Evolutionary conservation across 2,329 filamentous ascomycete genomes (phyloP), one percentile per base, ranked within the genome.

Genomic region (Lasiodiplodia theobromae): DNA sequence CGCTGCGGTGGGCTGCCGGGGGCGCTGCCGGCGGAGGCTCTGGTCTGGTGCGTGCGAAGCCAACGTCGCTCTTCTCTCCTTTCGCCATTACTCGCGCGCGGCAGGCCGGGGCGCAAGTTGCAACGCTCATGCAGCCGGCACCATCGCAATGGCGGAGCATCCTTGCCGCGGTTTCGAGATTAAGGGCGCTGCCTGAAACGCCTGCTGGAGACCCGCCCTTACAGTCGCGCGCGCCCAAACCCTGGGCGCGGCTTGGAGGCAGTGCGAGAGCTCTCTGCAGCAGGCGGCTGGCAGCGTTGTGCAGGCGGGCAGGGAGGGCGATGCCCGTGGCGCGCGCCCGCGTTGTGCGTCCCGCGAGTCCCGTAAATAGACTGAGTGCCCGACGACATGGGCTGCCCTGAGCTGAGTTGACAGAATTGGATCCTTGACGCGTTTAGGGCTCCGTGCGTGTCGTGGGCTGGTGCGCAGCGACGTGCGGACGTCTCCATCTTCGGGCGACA

Each of bases 181-280:
- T 67, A 67, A 54, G 65, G 65, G 51, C 23, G 52, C 52, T 18
- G 65, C 58, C 65, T 67, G 65, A 67, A 67, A 67, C 65, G 65
- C 65, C 25, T 56, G 64, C 64, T 57, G 52, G 64, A 57, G 51
- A 47, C 51, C 14, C 52, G 40, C 52, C 65, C 57, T 34, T 34
- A 34, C 31, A 34, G 31, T 34, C 31, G 31, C 31, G 31, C 31
- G 28, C 31, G 31, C 31, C 31, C 31, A 34, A 34, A 34, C 31
- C 31, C 31, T 34, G 31, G 31, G 31, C 31, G 31, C 31, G 31
- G 31, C 31, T 34, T 34, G 31, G 31, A 34, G 31, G 44, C 44
- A 47, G 44, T 34, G 31, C 8, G 31, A n/a, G 44, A 18, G 40
- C 14, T 18, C 40, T 44, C 25, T n/a, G 58, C 38, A 38, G 58